Percentiles rank a stretch among this genome's conserved stretches.
phyloP scores from a whole-genome alignment of 1,284 basidiomycete species.

The Apiotrichum mycotoxinovorans region DNA sequence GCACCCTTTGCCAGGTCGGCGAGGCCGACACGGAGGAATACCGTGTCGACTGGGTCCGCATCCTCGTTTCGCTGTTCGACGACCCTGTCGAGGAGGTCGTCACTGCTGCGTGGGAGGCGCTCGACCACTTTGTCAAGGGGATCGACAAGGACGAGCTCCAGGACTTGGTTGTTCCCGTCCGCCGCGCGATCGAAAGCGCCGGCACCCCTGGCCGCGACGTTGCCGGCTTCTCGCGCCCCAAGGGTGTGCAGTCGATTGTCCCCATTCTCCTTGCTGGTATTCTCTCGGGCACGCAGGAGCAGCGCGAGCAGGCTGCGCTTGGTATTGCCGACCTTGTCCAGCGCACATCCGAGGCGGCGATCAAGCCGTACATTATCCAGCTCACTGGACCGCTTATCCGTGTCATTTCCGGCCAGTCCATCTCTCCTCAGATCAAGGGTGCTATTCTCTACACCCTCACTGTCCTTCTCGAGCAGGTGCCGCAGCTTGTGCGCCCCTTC shows the following conservation, averaged over 20 bases:
- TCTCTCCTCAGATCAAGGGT: constrained; percentile 85
- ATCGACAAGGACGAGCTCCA: constrained; percentile 91
- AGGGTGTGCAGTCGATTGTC: constrained; percentile 82
- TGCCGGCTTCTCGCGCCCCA: constrained; percentile 83
- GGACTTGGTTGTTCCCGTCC: constrained; percentile 78
- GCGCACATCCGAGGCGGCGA: constrained; percentile 77
- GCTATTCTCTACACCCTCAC: constrained; percentile 79
- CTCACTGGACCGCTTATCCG: constrained; percentile 95
- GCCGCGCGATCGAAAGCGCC: constrained; percentile 80
- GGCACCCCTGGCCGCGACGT: constrained; percentile 75
- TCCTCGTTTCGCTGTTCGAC: constrained; percentile 79
- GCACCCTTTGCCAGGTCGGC: constrained; percentile 75
- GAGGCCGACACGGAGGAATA: constrained; percentile 74
- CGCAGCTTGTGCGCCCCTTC: constrained; percentile 91
- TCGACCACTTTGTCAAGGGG: constrained; percentile 86
- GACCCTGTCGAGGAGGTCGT: constrained; percentile 72
- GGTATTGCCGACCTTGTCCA: constrained; percentile 93
- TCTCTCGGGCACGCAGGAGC: constrained; percentile 55
- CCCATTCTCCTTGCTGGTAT: constrained; percentile 83
- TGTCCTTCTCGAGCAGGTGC: constrained; percentile 77
- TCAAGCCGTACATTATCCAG: constrained; percentile 94
- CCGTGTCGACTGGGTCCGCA: constrained; percentile 91
- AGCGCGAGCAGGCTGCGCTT: constrained; percentile 82
- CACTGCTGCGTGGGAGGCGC: constrained; percentile 73
- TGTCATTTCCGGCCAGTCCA: constrained; percentile 79